These are phyloP conservation scores for Selaginella moellendorffii DNA, from an alignment of 75 land plant species.

Conservation along the genomic window DNA sequence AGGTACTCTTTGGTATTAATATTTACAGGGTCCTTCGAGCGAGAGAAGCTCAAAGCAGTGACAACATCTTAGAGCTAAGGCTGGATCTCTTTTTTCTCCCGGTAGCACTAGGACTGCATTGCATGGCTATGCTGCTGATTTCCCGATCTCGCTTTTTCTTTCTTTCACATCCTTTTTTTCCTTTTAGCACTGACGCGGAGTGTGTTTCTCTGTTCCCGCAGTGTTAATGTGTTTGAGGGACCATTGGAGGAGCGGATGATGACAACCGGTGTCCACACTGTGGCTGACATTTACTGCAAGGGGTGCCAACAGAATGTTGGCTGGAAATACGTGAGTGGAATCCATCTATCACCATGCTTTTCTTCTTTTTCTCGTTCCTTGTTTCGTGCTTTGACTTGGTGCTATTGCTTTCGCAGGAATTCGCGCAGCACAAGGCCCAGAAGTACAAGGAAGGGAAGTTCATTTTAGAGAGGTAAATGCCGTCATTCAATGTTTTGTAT, in stretches of 20 bases:
- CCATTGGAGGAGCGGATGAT: slow-evolving; percentile 68
- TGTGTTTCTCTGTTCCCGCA: slow-evolving; percentile 15
- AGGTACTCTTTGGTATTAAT: too few species aligned
- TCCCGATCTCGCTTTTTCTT: too few species aligned
- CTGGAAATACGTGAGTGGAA: slow-evolving; percentile 95
- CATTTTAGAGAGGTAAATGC: slow-evolving; percentile 43
- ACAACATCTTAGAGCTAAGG: not conserved
- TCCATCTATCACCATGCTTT: too few species aligned
- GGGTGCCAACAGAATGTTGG: slow-evolving; percentile 73
- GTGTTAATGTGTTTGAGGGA: slow-evolving; percentile 69
- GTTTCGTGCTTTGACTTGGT: not conserved
- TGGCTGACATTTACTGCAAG: slow-evolving; percentile 75
- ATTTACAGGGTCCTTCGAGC: too few species aligned
- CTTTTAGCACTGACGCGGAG: not conserved
- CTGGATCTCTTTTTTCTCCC: not conserved
- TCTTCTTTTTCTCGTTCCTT: too few species aligned
- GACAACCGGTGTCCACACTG: slow-evolving; percentile 82
- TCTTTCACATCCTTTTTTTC: not conserved
- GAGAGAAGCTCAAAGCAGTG: too few species aligned
- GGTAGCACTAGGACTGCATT: too few species aligned
- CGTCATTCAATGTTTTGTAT: too few species aligned
- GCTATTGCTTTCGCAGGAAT: slow-evolving; percentile 33
- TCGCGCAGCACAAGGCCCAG: slow-evolving; percentile 48
- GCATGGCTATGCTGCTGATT: not conserved
- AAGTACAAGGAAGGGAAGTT: slow-evolving; percentile 80